Evolutionary conservation across 2,329 filamentous ascomycete species (phyloP), one percentile per base, ranked within the genome.

Genomic region (Dactylonectria estremocensis): DNA sequence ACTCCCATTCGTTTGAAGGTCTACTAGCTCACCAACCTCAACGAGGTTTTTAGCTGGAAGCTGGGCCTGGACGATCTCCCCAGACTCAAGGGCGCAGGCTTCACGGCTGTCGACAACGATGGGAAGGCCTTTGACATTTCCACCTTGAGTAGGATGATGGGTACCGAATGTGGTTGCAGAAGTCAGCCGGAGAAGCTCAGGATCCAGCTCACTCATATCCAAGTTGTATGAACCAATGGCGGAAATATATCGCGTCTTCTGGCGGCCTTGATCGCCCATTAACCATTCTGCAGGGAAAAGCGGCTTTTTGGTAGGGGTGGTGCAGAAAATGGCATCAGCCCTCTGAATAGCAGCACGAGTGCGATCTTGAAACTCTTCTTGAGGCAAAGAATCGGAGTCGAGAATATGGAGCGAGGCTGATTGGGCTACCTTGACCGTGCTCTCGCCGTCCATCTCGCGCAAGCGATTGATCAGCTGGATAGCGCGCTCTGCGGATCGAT

Each of bases 401-500:
- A 49, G 11, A 49, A 49, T 49, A 11, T 10, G 11, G 20, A 49
- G 24, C 10, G 22, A 14, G 11, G 24, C 20, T 6, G 22, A 5
- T 24, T 18, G 3, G 3, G 46, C 11, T 24, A 20, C 16, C 46
- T 49, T 5, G 20, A 49, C 7, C 11, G 11, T 3, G 1, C 46
- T 22, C 46, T 49, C 14, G 5, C 11, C 16, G 10, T 49, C 46
- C 46, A 49, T 49, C 10, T 49, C 20, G 16, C 22, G 43, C n/a
- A 46, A 20, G n/a, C 43, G 56, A 8, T 64, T 50, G 1, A 73
- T 53, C 8, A 73, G n/a, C 1, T 53, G 31, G 22, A 33, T 54
- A 1, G 68, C 67, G 0, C 71, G 54, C 1, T 22, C 33, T 0
- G 59, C 53, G 0, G 77, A 77, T 0, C 77, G 71, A 28, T 81